phyloP scores from a whole-genome alignment of 1,284 basidiomycete genomes.

The Melampsora larici-populina region DNA sequence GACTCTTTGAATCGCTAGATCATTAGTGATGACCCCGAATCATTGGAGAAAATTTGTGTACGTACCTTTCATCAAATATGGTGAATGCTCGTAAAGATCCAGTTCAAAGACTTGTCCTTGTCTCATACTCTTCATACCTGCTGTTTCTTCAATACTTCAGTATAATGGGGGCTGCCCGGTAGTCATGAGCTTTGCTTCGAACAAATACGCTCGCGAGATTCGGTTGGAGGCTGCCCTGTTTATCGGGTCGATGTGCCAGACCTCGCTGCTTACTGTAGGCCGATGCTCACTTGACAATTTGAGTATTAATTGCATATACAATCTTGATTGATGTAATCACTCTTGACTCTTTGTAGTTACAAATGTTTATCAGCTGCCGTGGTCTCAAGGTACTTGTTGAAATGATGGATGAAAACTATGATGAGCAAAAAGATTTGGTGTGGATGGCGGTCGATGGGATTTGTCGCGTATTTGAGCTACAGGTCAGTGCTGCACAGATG shows the following conservation, averaged over 20 bases:
- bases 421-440: slow-evolving; percentile 80
- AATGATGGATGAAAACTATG: slow-evolving; percentile 91
- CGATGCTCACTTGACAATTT: not conserved
- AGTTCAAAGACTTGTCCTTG: not conserved
- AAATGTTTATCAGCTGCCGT: slow-evolving; percentile 97
- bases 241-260: slow-evolving; percentile 84
- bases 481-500: slow-evolving; percentile 49
- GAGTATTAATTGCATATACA: not conserved
- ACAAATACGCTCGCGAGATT: slow-evolving; percentile 87
- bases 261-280: slow-evolving; percentile 73
- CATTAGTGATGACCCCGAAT: slow-evolving; percentile 75
- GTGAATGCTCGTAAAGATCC: slow-evolving; percentile 16
- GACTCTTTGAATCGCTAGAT: slow-evolving; percentile 61
- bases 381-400: slow-evolving; percentile 90
- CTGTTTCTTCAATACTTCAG: slow-evolving; percentile 62
- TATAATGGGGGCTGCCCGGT: slow-evolving; percentile 53
- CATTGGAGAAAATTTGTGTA: slow-evolving; percentile 90
- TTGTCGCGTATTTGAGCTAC: slow-evolving; percentile 85
- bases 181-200: slow-evolving; percentile 74
- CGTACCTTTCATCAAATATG: slow-evolving; percentile 49
- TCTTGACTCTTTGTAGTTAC: slow-evolving; percentile 57
- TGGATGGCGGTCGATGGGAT: slow-evolving; percentile 92
- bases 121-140: not conserved
- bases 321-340: not conserved
- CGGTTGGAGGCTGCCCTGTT: slow-evolving; percentile 92